These are phyloP conservation scores for Yamadazyma trypodendri DNA, from an alignment of 1,139 yeast genomes.

Conservation along the genomic window DNA sequence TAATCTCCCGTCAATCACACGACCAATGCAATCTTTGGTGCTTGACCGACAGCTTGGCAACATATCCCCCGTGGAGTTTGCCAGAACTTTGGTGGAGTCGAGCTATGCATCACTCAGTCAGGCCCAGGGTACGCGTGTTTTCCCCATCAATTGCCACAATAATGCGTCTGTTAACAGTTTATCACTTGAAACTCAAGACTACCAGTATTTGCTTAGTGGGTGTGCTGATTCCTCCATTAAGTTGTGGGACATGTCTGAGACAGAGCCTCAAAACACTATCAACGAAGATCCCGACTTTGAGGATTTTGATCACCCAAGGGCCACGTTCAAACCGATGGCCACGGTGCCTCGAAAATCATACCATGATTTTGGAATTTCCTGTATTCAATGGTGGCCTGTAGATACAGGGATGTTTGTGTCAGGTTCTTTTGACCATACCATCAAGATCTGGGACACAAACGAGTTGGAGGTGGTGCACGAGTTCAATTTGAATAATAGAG, in stretches of 20 bases:
- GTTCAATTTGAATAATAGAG: conserved; percentile 53
- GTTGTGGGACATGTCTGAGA: conserved; percentile 48
- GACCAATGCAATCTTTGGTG: conserved; percentile 38
- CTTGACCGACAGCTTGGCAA: conserved; percentile 32
- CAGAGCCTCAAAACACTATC: neutral
- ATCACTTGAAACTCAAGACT: conserved; percentile 55
- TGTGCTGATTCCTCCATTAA: conserved; percentile 74
- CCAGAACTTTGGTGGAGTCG: conserved; percentile 41
- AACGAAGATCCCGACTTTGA: conserved; percentile 9
- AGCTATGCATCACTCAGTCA: conserved; percentile 26
- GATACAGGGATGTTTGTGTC: conserved; percentile 87
- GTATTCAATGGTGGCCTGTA: conserved; percentile 83
- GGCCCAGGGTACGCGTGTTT: conserved; percentile 28
- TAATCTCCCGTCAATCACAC: too few relatives aligned
- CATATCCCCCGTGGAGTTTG: conserved; percentile 33
- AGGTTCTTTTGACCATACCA: conserved; percentile 74
- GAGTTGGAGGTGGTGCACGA: conserved; percentile 61
- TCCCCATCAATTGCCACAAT: conserved; percentile 39
- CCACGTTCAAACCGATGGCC: conserved; percentile 29
- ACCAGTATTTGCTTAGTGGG: conserved; percentile 62
- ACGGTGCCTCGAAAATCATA: conserved; percentile 52
- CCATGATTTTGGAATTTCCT: conserved; percentile 74
- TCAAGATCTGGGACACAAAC: conserved; percentile 82
- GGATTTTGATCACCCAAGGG: conserved; percentile 28
- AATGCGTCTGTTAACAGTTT: conserved; percentile 62